phyloP scores from a whole-genome alignment of 257 asterid genomes.

The Verbena officinalis region DNA sequence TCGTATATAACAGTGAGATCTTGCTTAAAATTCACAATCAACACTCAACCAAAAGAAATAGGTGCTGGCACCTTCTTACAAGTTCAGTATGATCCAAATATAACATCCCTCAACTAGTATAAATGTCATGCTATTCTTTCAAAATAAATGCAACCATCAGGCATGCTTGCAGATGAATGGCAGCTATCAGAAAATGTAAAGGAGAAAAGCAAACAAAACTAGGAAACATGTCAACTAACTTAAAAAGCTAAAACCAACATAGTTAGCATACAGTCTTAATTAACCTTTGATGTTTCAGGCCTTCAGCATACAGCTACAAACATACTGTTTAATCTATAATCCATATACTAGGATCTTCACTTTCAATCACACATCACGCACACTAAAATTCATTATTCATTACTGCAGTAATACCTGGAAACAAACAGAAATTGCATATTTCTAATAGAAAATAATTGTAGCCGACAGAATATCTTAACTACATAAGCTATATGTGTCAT shows the following conservation, averaged over 20 bases:
- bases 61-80: neutral
- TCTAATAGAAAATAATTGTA: neutral
- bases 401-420: conserved; percentile 1
- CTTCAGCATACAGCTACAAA: conserved; percentile 12
- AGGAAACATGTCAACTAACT: neutral
- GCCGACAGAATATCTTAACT: neutral
- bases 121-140: conserved; percentile 5
- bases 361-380: conserved; percentile 3
- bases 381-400: neutral
- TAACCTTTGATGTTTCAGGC: neutral
- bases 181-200: conserved; percentile 2
- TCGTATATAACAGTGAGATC: neutral
- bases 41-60: neutral
- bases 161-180: conserved; percentile 9
- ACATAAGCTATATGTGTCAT: neutral
- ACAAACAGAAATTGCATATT: conserved; percentile 10
- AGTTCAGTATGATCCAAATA: neutral
- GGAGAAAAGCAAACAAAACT: neutral
- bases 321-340: neutral
- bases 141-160: conserved; percentile 19
- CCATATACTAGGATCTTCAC: neutral
- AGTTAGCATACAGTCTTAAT: neutral
- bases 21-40: conserved; percentile 9
- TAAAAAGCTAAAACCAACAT: neutral
- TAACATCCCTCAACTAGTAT: conserved; percentile 8